phyloP scores from a whole-genome alignment of 208 protist genomes.

The Acanthamoeba rhysodes region DNA sequence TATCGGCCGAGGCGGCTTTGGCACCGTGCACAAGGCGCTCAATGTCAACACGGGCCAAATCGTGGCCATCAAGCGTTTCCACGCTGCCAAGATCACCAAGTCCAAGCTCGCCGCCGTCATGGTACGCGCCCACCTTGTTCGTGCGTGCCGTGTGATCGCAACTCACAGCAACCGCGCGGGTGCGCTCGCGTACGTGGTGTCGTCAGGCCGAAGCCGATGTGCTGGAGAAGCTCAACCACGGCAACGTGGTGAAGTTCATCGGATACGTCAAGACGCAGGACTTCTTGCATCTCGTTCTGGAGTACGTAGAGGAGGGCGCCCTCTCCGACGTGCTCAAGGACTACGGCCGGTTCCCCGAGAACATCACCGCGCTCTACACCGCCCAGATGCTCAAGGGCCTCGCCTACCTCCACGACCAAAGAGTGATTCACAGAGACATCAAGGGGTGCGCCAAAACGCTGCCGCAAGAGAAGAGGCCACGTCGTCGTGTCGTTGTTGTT shows the following conservation, averaged over 20 bases:
- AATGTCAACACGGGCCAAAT: constrained; percentile 87
- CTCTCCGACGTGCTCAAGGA: constrained; percentile 92
- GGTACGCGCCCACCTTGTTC: neutral
- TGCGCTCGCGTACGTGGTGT: neutral
- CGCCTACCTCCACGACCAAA: constrained; percentile 92
- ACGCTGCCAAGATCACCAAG: constrained; percentile 80
- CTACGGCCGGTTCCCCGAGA: constrained; percentile 87
- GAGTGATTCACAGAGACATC: constrained; percentile 93
- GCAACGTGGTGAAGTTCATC: constrained; percentile 93
- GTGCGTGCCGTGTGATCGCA: neutral
- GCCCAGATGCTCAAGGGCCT: constrained; percentile 92
- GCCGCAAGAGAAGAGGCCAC: too few relatives aligned
- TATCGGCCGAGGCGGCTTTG: constrained; percentile 88
- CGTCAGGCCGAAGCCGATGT: constrained; percentile 89
- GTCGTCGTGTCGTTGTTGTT: neutral
- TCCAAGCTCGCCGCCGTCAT: constrained; percentile 82
- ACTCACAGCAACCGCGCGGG: too few relatives aligned
- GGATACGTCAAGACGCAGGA: constrained; percentile 87
- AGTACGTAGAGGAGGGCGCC: constrained; percentile 94
- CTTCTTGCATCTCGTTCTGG: constrained; percentile 93
- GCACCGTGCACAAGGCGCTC: constrained; percentile 89
- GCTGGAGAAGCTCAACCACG: constrained; percentile 90
- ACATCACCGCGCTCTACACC: constrained; percentile 91
- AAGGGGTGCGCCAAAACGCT: constrained; percentile 83
- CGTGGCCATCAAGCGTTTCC: constrained; percentile 91